A percentile compares a stretch with the other conserved stretches of the same genome.
Evolutionary conservation across 2,329 filamentous ascomycete species (phyloP).

Genomic region (Aschersonia sp.): DNA sequence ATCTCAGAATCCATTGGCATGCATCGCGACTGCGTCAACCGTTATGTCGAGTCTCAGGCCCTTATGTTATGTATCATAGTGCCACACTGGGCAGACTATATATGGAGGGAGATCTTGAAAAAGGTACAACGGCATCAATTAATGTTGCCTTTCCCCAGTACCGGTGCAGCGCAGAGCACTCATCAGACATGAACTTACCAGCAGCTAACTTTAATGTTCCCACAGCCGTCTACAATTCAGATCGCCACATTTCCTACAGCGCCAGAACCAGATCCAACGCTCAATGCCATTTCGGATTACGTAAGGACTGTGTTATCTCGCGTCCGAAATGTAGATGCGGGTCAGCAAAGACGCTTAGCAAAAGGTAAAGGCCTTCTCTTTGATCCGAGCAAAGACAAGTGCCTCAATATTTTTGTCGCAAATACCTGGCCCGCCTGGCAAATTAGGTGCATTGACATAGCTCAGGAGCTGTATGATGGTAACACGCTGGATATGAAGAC

Average conservation of each 20-base stretch:
- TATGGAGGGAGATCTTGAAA: conserved; percentile 76
- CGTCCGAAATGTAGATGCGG: conserved; percentile 67
- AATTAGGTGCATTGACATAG: conserved; percentile 71
- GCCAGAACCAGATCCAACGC: too few relatives aligned
- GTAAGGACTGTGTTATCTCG: conserved; percentile 60
- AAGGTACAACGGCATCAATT: conserved; percentile 59
- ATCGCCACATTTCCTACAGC: too few relatives aligned
- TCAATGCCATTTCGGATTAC: conserved; percentile 60
- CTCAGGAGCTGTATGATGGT: conserved; percentile 53
- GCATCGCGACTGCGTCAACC: conserved; percentile 65
- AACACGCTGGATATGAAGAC: conserved; percentile 31
- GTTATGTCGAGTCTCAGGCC: conserved; percentile 78
- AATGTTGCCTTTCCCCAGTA: conserved; percentile 46
- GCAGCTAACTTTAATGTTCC: too few relatives aligned
- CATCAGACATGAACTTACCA: conserved; percentile 11
- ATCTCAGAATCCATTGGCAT: conserved; percentile 66
- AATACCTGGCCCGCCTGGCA: conserved; percentile 81
- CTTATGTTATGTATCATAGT: conserved; percentile 71
- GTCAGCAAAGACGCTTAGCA: conserved; percentile 72
- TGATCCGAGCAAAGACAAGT: conserved; percentile 85
- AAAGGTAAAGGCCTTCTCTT: conserved; percentile 81
- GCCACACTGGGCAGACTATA: conserved; percentile 87
- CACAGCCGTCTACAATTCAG: too few relatives aligned
- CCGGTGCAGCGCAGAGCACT: conserved; percentile 53
- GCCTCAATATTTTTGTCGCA: conserved; percentile 73